These are phyloP conservation scores for Suillus subluteus DNA, from an alignment of 768 basidiomycete genomes.

Conservation along the genomic window DNA sequence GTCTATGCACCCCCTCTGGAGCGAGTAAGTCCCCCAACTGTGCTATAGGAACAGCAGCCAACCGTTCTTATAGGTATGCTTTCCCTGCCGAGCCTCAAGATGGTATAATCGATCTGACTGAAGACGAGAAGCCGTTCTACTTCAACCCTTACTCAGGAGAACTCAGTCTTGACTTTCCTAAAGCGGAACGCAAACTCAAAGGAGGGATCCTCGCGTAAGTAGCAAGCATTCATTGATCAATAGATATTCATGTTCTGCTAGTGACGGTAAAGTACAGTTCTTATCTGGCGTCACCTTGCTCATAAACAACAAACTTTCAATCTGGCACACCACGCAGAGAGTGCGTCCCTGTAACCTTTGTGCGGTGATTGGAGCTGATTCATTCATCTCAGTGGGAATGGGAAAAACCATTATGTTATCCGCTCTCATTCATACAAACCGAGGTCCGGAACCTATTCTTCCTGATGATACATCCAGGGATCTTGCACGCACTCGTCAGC, in stretches of 20 bases:
- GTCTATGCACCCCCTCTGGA: conserved; percentile 94
- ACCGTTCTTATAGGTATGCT: conserved; percentile 56
- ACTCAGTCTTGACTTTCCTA: conserved; percentile 83
- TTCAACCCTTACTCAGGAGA: conserved; percentile 94
- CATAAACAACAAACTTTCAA: conserved; percentile 15
- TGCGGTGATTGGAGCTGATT: conserved; percentile 11
- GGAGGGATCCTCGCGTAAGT: conserved; percentile 92
- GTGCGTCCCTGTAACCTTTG: conserved; percentile 37
- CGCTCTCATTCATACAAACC: conserved; percentile 83
- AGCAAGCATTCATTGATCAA: conserved; percentile 3
- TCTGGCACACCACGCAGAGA: conserved; percentile 43
- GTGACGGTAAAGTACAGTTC: conserved; percentile 37
- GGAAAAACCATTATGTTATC: conserved; percentile 95
- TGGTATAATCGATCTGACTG: conserved; percentile 76
- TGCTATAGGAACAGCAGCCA: conserved; percentile 4
- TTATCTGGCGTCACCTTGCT: background rate
- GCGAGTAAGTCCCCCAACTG: conserved; percentile 60
- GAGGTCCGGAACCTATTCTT: conserved; percentile 45
- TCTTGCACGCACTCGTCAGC: conserved; percentile 52
- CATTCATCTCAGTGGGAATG: conserved; percentile 75
- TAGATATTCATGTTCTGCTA: conserved; percentile 22
- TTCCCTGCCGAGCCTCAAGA: conserved; percentile 66
- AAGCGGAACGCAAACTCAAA: conserved; percentile 70
- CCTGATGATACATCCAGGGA: conserved; percentile 30
- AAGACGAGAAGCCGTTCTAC: conserved; percentile 80